Base-by-base conservation (phyloP, 176 grass and related monocot genomes). In the Themeda triandra region DNA sequence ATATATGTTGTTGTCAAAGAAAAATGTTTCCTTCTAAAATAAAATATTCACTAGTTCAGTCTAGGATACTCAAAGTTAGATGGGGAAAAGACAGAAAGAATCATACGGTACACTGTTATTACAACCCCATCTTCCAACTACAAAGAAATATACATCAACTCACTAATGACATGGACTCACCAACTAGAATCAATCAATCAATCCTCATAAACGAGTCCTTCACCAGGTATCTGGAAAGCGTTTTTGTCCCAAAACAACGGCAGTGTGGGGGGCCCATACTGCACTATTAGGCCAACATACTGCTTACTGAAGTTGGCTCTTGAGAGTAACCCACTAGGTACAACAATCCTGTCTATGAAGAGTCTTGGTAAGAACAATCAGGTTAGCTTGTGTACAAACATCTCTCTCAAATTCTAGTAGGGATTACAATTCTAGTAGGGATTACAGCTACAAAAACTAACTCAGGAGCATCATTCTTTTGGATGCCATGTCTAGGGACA, bases 351-450 rank as follows among this genome's bases (percentile, higher is more conserved):
- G 77, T 75, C 69, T 62, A n/a, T 10, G 45, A 59, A 2, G 30
- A 41, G 40, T 31, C 46, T 68, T 62, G 45, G 84, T 83, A 37
- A 83, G 60, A 27, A 78, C 19, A 86, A 85, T 89, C 49, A 63
- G 35, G 85, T 84, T 66, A 84, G 85, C 41, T 84, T 84, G 80
- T 80, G 63, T 87, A 87, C 81, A 87, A 23, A 64, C 49, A 60
- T 75, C 69, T 69, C 48, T 75, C 69, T 69, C 37, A n/a, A n/a
- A n/a, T n/a, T n/a, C n/a, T n/a, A n/a, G n/a, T n/a, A n/a, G n/a
- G n/a, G n/a, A n/a, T n/a, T n/a, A n/a, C 39, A 36, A 27, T 68
- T 44, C 63, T 83, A 62, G 31, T 51, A 70, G 11, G 14, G 37
- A 59, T 11, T 82, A 82, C 71, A 80, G 62, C 69, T 84, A 80